A percentile compares a stretch with the other conserved stretches of the same genome.
Conservation (phyloP, 257 asterid genomes). For the Solanum megistacrolobum region DNA sequence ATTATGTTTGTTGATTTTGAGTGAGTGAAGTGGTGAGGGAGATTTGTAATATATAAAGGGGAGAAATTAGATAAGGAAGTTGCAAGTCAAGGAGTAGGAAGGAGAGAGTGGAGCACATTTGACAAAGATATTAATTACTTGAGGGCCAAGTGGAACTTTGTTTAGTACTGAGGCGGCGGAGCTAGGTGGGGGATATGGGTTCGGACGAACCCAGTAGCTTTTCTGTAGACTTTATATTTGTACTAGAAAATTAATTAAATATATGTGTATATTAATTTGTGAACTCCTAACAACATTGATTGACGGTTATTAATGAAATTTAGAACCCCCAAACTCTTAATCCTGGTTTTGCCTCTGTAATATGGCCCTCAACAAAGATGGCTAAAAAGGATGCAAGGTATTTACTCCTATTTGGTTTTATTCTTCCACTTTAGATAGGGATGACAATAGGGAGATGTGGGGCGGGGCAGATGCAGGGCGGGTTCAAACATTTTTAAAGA, state of each 20-base stretch:
- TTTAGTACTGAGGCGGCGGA: background rate
- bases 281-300: no score
- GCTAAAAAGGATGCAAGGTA: background rate
- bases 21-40: background rate
- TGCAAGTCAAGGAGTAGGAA: slow-evolving; percentile 51
- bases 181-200: no score
- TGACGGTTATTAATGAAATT: no score
- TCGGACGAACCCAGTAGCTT: no score
- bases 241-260: no score
- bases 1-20: background rate
- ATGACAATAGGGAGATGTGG: no score
- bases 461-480: no score
- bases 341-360: rapidly evolving
- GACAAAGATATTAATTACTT: background rate
- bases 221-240: no score
- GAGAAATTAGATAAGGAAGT: slow-evolving; percentile 27
- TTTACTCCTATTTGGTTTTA: background rate
- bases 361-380: background rate
- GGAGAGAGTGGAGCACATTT: background rate
- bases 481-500: no score
- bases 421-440: background rate
- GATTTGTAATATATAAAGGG: slow-evolving; percentile 7
- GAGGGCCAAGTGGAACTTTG: background rate
- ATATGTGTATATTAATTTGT: no score
- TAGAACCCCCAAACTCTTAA: no score